These are phyloP conservation scores for Botrytis byssoidea DNA, from an alignment of 2,329 filamentous ascomycete species.

Conservation along the genomic window DNA sequence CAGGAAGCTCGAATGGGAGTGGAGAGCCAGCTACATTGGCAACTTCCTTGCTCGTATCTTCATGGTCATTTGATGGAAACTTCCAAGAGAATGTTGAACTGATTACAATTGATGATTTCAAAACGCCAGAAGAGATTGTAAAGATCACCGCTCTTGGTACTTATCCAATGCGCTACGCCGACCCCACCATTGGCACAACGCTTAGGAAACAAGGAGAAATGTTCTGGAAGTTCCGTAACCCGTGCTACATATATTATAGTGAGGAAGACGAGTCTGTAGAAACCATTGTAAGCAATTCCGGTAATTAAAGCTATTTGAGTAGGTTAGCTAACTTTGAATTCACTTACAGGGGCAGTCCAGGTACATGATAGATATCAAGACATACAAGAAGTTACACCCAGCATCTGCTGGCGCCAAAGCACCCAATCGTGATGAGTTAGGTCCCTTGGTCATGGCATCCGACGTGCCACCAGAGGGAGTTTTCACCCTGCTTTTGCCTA, in stretches of 20 bases:
- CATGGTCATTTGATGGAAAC: constrained; percentile 18
- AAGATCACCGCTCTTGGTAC: constrained; percentile 14
- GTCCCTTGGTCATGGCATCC: constrained; percentile 12
- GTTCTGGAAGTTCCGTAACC: constrained; percentile 20
- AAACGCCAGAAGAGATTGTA: constrained; percentile 11
- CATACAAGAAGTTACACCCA: constrained; percentile 15
- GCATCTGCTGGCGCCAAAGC: not conserved
- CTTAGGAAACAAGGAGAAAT: constrained; percentile 22
- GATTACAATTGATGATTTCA: constrained; percentile 15
- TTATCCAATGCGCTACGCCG: constrained; percentile 18
- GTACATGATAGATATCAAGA: constrained; percentile 20
- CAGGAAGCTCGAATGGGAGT: not conserved
- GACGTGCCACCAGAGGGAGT: constrained; percentile 16
- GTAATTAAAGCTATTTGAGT: not conserved
- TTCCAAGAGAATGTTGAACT: constrained; percentile 12
- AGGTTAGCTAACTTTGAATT: not conserved
- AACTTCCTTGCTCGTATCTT: constrained; percentile 15
- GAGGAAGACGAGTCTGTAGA: constrained; percentile 11
- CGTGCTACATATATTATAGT: constrained; percentile 18
- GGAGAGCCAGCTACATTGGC: not conserved
- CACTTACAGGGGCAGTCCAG: constrained; percentile 14
- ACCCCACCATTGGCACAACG: constrained; percentile 9
- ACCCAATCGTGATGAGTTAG: constrained; percentile 17
- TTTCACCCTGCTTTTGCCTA: constrained; percentile 19
- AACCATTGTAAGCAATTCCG: not conserved